phyloP scores from a whole-genome alignment of 768 basidiomycete species.

The Pulveroboletus sp. region DNA sequence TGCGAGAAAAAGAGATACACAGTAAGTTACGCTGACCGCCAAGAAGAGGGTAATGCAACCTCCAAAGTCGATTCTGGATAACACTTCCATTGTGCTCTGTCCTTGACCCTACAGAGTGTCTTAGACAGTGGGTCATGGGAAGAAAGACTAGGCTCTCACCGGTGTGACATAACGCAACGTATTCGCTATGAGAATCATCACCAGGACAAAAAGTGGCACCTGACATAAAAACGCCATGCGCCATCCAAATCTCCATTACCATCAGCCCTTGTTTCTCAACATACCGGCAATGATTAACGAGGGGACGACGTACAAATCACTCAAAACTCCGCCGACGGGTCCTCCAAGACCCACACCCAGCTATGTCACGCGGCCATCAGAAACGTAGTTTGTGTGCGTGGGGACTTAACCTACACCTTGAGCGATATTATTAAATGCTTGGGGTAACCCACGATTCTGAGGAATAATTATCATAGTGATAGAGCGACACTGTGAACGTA shows the following conservation, averaged over 20 bases:
- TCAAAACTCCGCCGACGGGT: conserved; percentile 19
- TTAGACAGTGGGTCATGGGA: not conserved
- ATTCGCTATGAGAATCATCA: conserved; percentile 46
- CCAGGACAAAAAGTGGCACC: conserved; percentile 54
- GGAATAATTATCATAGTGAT: not conserved
- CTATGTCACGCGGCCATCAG: conserved; percentile 5
- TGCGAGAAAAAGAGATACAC: not conserved
- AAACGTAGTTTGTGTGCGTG: not conserved
- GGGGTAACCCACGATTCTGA: conserved; percentile 5
- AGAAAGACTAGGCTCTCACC: conserved; percentile 32
- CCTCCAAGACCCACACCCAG: conserved; percentile 23
- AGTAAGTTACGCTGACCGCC: conserved; percentile 37
- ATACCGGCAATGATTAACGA: not conserved
- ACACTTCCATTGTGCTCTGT: conserved; percentile 56
- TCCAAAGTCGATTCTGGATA: conserved; percentile 77
- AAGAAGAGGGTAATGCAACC: conserved; percentile 59
- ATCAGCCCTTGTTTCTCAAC: not conserved
- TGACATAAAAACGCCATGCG: conserved; percentile 62
- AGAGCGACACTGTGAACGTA: not conserved
- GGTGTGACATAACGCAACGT: conserved; percentile 61
- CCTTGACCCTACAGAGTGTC: conserved; percentile 49
- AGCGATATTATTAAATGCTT: conserved; percentile 42
- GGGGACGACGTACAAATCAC: conserved; percentile 13
- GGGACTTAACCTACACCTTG: conserved; percentile 11
- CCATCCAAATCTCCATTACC: too few species aligned